These are phyloP conservation scores for Zoysia japonica DNA, from an alignment of 176 grass and related monocot genomes.

Conservation along the genomic window DNA sequence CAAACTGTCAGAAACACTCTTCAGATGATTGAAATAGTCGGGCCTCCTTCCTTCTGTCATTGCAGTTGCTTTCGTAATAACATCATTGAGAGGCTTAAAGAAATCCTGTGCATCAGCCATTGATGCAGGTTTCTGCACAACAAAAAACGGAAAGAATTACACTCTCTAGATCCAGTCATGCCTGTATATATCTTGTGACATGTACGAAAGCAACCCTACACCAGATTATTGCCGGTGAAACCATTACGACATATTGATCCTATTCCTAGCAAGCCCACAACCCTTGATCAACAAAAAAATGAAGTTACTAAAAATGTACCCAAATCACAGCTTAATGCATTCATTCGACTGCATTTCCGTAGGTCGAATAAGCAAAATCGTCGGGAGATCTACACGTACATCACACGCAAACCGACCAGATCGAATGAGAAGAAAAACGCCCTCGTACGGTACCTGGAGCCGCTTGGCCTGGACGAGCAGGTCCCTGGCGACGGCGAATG, in stretches of 20 bases:
- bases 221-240: neutral
- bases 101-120: slow-evolving; percentile 64
- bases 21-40: slow-evolving; percentile 93
- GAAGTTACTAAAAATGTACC: neutral
- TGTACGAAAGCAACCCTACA: neutral
- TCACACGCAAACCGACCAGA: neutral
- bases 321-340: slow-evolving; percentile 15
- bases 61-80: slow-evolving; percentile 58
- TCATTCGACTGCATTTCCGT: neutral
- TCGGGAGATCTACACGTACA: slow-evolving; percentile 21
- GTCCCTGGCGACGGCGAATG: slow-evolving; percentile 64
- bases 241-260: neutral
- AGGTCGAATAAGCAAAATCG: neutral
- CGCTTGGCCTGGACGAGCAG: slow-evolving; percentile 83
- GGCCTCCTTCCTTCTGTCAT: slow-evolving; percentile 92
- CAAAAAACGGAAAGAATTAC: neutral
- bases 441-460: slow-evolving; percentile 50
- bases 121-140: slow-evolving; percentile 77
- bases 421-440: slow-evolving; percentile 13
- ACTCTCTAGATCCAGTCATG: slow-evolving; percentile 34
- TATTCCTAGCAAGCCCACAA: neutral
- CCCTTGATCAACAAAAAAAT: neutral
- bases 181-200: neutral
- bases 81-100: slow-evolving; percentile 78
- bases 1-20: slow-evolving; percentile 84